Conservation (phyloP, 129 eudicot genomes). For the Centaurea solstitialis region DNA sequence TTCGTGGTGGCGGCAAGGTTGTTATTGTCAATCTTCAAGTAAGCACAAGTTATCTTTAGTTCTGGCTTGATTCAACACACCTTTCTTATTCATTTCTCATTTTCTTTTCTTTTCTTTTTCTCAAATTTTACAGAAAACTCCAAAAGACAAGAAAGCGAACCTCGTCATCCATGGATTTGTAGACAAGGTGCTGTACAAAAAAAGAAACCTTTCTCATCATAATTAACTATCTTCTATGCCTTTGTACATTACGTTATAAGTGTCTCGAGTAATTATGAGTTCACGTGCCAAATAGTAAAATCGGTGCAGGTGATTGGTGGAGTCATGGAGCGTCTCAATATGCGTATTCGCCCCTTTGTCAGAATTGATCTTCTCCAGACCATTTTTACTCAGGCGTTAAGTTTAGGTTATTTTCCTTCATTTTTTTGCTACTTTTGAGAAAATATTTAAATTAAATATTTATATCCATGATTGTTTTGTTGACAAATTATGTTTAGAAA, state of each 20-base stretch:
- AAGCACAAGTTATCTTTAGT: not conserved
- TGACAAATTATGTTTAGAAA: not conserved
- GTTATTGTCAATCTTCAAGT: constrained; percentile 94
- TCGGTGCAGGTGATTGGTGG: constrained; percentile 74
- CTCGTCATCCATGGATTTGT: constrained; percentile 87
- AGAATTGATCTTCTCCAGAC: constrained; percentile 82
- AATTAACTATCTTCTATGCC: not conserved
- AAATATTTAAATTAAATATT: not conserved
- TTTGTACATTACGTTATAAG: not conserved
- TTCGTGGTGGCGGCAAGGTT: constrained; percentile 70
- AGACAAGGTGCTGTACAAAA: constrained; percentile 61
- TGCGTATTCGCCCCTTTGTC: constrained; percentile 79
- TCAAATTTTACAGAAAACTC: constrained; percentile 66
- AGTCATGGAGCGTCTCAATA: constrained; percentile 63
- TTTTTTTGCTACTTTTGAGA: not conserved
- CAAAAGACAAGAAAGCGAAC: constrained; percentile 94
- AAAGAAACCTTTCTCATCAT: not conserved
- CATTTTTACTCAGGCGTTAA: constrained; percentile 60
- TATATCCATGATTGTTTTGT: not conserved
- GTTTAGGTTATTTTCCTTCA: constrained; percentile 53
- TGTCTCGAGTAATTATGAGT: not conserved
- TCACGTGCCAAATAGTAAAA: not conserved
- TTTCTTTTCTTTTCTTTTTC: not conserved
- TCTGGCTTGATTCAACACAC: not conserved
- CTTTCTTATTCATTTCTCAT: not conserved